Base-by-base conservation (phyloP, 129 eudicot species). In the Calendula officinalis region DNA sequence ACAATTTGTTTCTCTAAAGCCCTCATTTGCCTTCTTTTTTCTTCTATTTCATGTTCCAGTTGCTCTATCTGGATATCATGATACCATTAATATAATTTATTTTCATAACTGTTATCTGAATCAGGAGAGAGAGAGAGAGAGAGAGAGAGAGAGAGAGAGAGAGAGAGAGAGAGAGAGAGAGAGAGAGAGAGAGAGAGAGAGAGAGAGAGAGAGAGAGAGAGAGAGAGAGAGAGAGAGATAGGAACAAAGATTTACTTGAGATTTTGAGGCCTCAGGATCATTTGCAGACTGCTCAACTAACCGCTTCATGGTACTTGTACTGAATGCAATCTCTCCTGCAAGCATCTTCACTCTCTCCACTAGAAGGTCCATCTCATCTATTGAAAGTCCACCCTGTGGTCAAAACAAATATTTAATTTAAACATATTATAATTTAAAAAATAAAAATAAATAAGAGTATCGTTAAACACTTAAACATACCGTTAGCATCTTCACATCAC, bases 281-380 rank as follows among this genome's bases (percentile, higher is more conserved):
- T 89, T 89, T 33, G 74, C 78, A 45, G 97, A 88, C 72, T 94
- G 99, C 51, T 94, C 99, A 42, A 86, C 76, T 76, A 94, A 65
- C 36, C 99, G 99, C 70, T 94, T 94, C 73, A 94, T 77, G 35
- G 97, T 86, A 68, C 99, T 94, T 8, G 95, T 77, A 71, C 85
- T 82, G 75, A 94, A 84, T 35, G 99, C 99, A 70, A 89, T 94
- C 83, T 94, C 99, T 16, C 97, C 97, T 46, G 97, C 97, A 60
- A 94, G 95, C 99, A 94, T 89, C 74, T 94, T 94, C 51, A 89
- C 99, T 82, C 91, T 95, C 84, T 94, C 99, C 66, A 75, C 94
- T 13, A 86, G 84, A 60, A 94, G 95, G 77, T 94, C 97, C 89
- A 82, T 86, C 78, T 94, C 89, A 82, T 94, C 99, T 36, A 78